Base-by-base conservation (phyloP, 495 filamentous ascomycete species). In the Xylaria nigripes region DNA sequence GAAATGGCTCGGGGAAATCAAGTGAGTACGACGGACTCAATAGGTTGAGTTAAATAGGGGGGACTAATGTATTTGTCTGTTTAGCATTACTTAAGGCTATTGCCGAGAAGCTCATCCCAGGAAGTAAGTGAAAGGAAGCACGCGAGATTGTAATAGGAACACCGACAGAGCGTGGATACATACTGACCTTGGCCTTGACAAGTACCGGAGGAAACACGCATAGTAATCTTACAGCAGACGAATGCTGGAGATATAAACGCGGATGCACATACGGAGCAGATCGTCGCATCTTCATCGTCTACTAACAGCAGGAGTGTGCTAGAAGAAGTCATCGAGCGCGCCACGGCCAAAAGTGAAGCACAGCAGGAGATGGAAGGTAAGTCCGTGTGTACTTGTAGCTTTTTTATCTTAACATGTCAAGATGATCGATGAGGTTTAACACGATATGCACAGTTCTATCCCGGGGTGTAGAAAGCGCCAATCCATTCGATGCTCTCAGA, bases 1-100 rank as follows among this genome's bases (percentile, higher is more conserved):
- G 86, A 21, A 93, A 93, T 72, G 88, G 88, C 1, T 81, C 81
- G 3, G 88, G 88, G 6, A 93, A 93, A 66, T 87, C 84, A 16
- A 93, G 84, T 87, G 62, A 68, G 80, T 45, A 24, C 3, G 18
- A 41, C 27, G 16, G 15, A 13, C 15, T 36, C 18, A n/a, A 40
- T 12, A 27, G 6, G 32, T 5, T 30, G 27, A 43, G 15, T 8
- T 9, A 1, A 9, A 23, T 24, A 21, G 44, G 10, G 21, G 44
- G n/a, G n/a, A n/a, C 44, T 48, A 16, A 48, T 18, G 24, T 15
- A 5, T 19, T 13, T 24, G 3, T 45, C 38, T 43, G 54, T 34
- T 22, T 34, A 87, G 85, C 87, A 2, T 69, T 93, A 21, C 68
- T 91, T 30, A 78, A 81, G 53, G 85, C 88, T 18, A 82, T 93